Evolutionary conservation across 1,284 basidiomycete species (phyloP), one percentile per base, ranked within the genome.

Genomic region (Heterobasidion irregulare): DNA sequence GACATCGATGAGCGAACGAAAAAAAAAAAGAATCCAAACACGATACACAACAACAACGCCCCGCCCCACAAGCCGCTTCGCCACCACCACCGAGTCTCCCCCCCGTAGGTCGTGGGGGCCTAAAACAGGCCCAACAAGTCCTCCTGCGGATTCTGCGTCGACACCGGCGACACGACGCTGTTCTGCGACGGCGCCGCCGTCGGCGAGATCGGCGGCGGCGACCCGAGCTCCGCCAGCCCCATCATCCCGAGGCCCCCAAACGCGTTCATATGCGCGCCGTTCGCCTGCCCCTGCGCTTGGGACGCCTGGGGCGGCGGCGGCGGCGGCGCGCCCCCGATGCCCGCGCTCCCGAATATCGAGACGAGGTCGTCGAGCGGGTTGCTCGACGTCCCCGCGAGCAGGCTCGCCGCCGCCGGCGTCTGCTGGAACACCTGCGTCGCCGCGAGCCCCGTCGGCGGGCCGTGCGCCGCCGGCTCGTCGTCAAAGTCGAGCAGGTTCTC

Each of bases 401-500:
- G 73, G 60, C 76, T 87, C 7, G 79, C 80, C 3, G 86, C 84
- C n/a, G 86, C 85, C 8, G 87, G 80, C 9, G 84, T 83, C 48
- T 83, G 76, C 43, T 84, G 74, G n/a, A 86, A 68, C 26, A 85
- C 79, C 53, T 86, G 77, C 0, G 88, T 89, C 6, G 89, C 86
- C 9, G 86, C 88, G 36, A 90, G 75, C 2, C 86, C 88, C 6
- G 83, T 84, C 6, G 85, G 82, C 60, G 82, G 80, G 18, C 78
- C 79, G 16, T 85, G 80, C 53, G 72, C 66, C 1, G 78, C 73
- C 1, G 84, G 79, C 12, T 79, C 79, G 62, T 92, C 89, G 69
- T 92, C 90, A 70, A 96, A 93, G 73, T 96, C 93, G 61, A 96
- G 85, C n/a, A 96, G 74, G 68, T 97, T 97, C 72, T 98, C 94